A percentile compares a stretch with the other conserved stretches of the same genome.
Evolutionary conservation across 176 grass and related monocot genomes (phyloP).

Genomic region (Juncus effusus): DNA sequence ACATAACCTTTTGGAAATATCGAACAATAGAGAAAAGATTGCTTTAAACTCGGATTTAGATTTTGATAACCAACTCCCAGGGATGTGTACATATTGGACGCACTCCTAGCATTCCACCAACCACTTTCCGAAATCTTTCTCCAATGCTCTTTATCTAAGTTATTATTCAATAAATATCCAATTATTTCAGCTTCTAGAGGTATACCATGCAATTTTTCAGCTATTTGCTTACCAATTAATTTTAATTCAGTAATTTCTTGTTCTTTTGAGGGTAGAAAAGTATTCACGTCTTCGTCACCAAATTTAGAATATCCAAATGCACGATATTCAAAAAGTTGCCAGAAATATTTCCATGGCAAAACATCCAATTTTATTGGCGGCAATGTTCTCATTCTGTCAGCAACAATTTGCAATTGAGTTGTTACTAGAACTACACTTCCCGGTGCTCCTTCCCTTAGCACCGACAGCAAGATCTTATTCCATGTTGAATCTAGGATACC

Average conservation of each 20-base stretch:
- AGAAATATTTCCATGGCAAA: background rate
- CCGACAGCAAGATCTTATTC: background rate
- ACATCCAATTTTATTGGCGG: slow-evolving; percentile 8
- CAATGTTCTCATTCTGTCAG: slow-evolving; percentile 10
- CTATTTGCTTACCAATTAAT: slow-evolving; percentile 29
- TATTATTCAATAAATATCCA: slow-evolving; percentile 22
- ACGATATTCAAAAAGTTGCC: slow-evolving; percentile 27
- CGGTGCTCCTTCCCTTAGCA: background rate
- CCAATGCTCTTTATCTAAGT: slow-evolving; percentile 23
- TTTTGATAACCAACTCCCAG: slow-evolving; percentile 27
- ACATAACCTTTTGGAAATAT: slow-evolving; percentile 37
- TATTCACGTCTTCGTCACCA: too few species aligned
- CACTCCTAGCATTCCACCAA: slow-evolving; percentile 35
- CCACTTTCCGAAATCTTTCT: slow-evolving; percentile 26
- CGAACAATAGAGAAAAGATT: slow-evolving; percentile 39
- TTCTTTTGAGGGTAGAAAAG: background rate
- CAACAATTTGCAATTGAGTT: slow-evolving; percentile 13
- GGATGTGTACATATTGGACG: slow-evolving; percentile 23
- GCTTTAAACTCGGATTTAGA: slow-evolving; percentile 31
- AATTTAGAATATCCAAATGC: slow-evolving; percentile 26
- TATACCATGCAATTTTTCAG: slow-evolving; percentile 26
- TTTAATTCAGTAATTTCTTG: background rate
- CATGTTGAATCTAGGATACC: background rate
- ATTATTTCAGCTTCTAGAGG: slow-evolving; percentile 29
- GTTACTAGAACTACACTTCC: slow-evolving; percentile 5